phyloP scores from a whole-genome alignment of 805 yeast genomes.

The Kuraishia ogatae region DNA sequence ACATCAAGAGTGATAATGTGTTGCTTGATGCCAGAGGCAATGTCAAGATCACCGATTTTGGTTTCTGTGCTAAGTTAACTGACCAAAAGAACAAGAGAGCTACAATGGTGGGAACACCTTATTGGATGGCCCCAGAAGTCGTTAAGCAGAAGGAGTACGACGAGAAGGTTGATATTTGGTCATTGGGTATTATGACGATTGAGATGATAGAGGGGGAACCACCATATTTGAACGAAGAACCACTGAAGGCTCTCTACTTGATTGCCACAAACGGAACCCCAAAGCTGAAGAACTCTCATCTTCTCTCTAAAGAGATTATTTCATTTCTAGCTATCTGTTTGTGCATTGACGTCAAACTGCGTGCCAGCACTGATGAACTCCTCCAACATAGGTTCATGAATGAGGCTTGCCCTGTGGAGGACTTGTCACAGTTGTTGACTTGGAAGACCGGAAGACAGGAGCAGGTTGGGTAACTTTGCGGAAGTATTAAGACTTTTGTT shows the following conservation, averaged over 20 bases:
- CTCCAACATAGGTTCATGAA: slow-evolving; percentile 67
- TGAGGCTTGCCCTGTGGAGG: slow-evolving; percentile 52
- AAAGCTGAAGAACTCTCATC: slow-evolving; percentile 36
- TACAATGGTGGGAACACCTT: slow-evolving; percentile 84
- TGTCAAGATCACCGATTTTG: slow-evolving; percentile 81
- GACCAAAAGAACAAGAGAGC: slow-evolving; percentile 68
- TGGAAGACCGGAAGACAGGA: slow-evolving; percentile 3
- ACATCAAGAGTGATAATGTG: slow-evolving; percentile 92
- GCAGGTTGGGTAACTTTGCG: not conserved
- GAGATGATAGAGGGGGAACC: slow-evolving; percentile 87
- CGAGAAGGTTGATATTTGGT: slow-evolving; percentile 79
- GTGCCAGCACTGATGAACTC: slow-evolving; percentile 87
- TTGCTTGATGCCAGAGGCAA: slow-evolving; percentile 76
- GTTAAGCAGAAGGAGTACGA: slow-evolving; percentile 75
- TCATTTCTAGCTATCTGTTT: slow-evolving; percentile 84
- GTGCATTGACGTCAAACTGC: slow-evolving; percentile 86
- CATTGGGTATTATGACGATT: slow-evolving; percentile 77
- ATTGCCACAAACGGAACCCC: slow-evolving; percentile 82
- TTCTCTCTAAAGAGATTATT: slow-evolving; percentile 66
- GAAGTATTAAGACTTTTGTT: too few relatives aligned
- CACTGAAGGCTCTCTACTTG: slow-evolving; percentile 64
- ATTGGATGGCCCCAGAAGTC: slow-evolving; percentile 90
- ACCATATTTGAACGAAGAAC: slow-evolving; percentile 74
- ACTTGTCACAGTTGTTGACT: slow-evolving; percentile 47
- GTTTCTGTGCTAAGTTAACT: slow-evolving; percentile 73